Conservation (phyloP, 1,284 basidiomycete genomes). For the Fomes fomentarius region DNA sequence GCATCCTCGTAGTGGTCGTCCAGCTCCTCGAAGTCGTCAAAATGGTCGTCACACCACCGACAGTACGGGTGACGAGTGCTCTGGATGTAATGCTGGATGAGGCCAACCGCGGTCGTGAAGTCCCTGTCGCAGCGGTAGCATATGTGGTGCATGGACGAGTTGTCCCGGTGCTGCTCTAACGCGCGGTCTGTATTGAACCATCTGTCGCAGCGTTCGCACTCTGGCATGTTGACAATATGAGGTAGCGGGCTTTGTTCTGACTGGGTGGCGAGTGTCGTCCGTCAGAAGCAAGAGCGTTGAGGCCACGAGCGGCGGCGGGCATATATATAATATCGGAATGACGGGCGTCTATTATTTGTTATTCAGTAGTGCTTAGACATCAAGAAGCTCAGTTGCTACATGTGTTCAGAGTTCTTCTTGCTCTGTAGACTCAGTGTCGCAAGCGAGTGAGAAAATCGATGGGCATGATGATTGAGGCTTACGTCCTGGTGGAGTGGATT, state of each 20-base stretch:
- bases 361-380: no score
- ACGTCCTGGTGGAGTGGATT: no score
- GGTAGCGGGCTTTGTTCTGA: not conserved
- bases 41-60: slow-evolving; percentile 28
- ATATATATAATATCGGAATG: no score
- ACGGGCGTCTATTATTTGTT: no score
- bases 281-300: no score
- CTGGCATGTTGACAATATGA: slow-evolving; percentile 9
- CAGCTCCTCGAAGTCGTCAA: slow-evolving; percentile 19
- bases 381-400: no score
- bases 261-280: not conserved
- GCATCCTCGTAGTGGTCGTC: slow-evolving; percentile 16
- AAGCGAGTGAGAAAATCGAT: no score
- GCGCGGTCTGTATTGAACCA: slow-evolving; percentile 18
- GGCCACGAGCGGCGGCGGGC: no score
- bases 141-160: slow-evolving; percentile 36
- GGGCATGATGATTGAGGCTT: no score
- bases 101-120: slow-evolving; percentile 13
- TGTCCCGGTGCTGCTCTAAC: slow-evolving; percentile 30
- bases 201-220: slow-evolving; percentile 20
- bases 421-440: no score
- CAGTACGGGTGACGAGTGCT: slow-evolving; percentile 32
- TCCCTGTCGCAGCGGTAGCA: slow-evolving; percentile 38
- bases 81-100: slow-evolving; percentile 26
- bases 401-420: no score